Percentiles rank a stretch among this genome's conserved stretches.
phyloP scores from a whole-genome alignment of 805 yeast species.

The Starmerella roubikii region DNA sequence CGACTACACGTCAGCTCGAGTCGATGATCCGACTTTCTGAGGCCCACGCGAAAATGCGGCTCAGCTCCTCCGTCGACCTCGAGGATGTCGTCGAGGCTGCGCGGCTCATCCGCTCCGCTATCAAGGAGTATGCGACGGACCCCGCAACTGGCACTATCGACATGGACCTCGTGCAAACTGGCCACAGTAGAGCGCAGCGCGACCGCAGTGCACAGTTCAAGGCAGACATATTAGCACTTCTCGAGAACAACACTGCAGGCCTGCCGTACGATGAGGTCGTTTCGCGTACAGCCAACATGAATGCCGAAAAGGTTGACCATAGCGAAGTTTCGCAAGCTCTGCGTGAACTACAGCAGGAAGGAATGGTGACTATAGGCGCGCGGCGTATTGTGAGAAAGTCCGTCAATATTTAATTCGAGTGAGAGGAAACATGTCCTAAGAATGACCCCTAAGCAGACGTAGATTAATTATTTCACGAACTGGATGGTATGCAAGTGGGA shows the following conservation, averaged over 20 bases:
- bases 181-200: slow-evolving; percentile 70
- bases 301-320: slow-evolving; percentile 15
- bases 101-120: slow-evolving; percentile 80
- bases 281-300: slow-evolving; percentile 16
- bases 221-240: slow-evolving; percentile 12
- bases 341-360: slow-evolving; percentile 18
- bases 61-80: slow-evolving; percentile 54
- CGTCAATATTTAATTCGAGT: neutral
- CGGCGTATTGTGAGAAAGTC: slow-evolving; percentile 12
- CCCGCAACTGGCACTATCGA: slow-evolving; percentile 94
- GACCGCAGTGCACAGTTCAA: slow-evolving; percentile 15
- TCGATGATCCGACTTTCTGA: slow-evolving; percentile 88
- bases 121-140: slow-evolving; percentile 96
- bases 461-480: too few relatives aligned
- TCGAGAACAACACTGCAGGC: slow-evolving; percentile 10
- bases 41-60: slow-evolving; percentile 95
- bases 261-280: slow-evolving; percentile 18
- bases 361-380: slow-evolving; percentile 15
- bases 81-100: slow-evolving; percentile 88
- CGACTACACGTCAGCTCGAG: slow-evolving; percentile 94
- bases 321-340: slow-evolving; percentile 11
- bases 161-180: slow-evolving; percentile 94
- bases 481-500: too few relatives aligned
- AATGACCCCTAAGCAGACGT: too few relatives aligned
- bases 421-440: too few relatives aligned